Conservation (phyloP, 2,329 filamentous ascomycete species). For the Ceratocystis papillata region DNA sequence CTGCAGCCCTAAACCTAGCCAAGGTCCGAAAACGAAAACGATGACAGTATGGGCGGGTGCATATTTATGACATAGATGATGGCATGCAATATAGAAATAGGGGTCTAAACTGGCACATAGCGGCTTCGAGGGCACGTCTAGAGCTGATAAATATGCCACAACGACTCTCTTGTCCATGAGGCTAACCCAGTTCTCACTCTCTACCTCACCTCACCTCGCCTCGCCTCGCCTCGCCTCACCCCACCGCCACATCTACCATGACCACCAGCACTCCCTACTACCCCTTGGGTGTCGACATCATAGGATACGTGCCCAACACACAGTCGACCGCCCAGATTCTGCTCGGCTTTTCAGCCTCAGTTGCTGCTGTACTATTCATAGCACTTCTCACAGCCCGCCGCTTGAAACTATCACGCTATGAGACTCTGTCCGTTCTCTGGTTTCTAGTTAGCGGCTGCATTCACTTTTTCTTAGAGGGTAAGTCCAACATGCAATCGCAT, state of each 20-base stretch:
- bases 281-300: constrained; percentile 51
- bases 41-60: not conserved
- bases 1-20: too few relatives aligned
- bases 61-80: too few relatives aligned
- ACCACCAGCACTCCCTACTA: constrained; percentile 55
- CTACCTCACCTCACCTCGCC: not conserved
- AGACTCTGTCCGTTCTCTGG: constrained; percentile 58
- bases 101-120: not conserved
- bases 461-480: constrained; percentile 37
- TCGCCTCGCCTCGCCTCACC: not conserved
- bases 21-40: constrained; percentile 5
- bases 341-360: constrained; percentile 46
- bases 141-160: not conserved
- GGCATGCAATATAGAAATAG: too few relatives aligned
- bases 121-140: too few relatives aligned
- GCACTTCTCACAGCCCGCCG: constrained; percentile 47
- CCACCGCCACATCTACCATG: not conserved
- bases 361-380: constrained; percentile 45
- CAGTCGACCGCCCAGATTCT: constrained; percentile 49
- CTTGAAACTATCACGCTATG: constrained; percentile 42
- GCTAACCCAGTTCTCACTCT: not conserved
- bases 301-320: constrained; percentile 56
- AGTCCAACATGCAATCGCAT: constrained; percentile 1
- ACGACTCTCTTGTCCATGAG: not conserved
- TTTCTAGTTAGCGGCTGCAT: constrained; percentile 57